A percentile compares a stretch with the other conserved stretches of the same genome.
Evolutionary conservation across 768 basidiomycete species (phyloP).

Genomic region (Panaeolus cyanescens): DNA sequence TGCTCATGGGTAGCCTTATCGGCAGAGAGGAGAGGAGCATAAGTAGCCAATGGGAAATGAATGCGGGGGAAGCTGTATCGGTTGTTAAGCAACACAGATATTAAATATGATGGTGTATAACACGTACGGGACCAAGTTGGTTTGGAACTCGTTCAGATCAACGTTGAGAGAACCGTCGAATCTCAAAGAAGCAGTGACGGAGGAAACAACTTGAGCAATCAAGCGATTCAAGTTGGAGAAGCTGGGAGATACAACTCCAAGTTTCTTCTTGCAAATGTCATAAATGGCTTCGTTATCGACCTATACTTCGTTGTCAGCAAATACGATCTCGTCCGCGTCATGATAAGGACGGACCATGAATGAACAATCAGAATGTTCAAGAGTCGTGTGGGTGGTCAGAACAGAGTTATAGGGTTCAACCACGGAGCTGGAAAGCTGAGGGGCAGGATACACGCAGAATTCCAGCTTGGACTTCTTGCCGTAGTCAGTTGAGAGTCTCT

Average conservation of each 20-base stretch:
- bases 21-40: constrained; percentile 90
- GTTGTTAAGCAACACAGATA: constrained; percentile 5
- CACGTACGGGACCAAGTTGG: constrained; percentile 92
- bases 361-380: constrained; percentile 98
- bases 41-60: constrained; percentile 97
- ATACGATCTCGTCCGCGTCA: not conserved
- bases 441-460: constrained; percentile 96
- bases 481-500: constrained; percentile 94
- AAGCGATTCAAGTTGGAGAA: constrained; percentile 94
- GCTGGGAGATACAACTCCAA: constrained; percentile 81
- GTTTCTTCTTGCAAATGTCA: constrained; percentile 97
- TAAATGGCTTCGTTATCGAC: constrained; percentile 95
- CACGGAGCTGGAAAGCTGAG: constrained; percentile 89
- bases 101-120: not conserved
- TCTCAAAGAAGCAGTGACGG: constrained; percentile 93
- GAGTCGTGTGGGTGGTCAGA: constrained; percentile 95
- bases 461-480: constrained; percentile 99
- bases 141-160: constrained; percentile 98
- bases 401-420: constrained; percentile 99
- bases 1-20: constrained; percentile 96
- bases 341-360: constrained; percentile 74
- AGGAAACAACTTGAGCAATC: constrained; percentile 98
- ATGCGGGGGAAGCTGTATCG: constrained; percentile 86
- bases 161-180: constrained; percentile 98
- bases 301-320: constrained; percentile 26